phyloP scores from a whole-genome alignment of 495 filamentous ascomycete species.

The Polyplosphaeria fusca region DNA sequence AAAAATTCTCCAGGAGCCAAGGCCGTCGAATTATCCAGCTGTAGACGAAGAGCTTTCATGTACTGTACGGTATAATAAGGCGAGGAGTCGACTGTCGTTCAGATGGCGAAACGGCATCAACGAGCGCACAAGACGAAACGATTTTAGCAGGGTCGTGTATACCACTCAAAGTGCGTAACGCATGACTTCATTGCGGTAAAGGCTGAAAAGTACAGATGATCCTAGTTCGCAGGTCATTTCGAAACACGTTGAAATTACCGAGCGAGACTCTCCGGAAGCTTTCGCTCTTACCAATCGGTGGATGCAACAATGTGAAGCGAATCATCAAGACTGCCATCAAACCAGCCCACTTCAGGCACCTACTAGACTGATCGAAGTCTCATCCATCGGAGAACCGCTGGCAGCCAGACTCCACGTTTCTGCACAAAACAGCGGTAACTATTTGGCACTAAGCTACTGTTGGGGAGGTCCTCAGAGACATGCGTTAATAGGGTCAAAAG shows the following conservation, averaged over 20 bases:
- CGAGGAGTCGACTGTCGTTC: not conserved
- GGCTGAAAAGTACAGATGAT: not conserved
- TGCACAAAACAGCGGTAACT: not conserved
- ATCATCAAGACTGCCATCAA: not conserved
- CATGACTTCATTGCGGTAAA: not conserved
- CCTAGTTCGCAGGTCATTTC: not conserved
- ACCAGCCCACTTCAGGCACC: not conserved
- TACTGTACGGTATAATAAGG: not conserved
- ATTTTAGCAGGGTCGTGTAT: not conserved
- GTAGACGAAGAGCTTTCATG: not conserved
- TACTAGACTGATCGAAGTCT: not conserved
- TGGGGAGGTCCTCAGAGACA: not conserved
- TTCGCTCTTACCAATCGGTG: not conserved
- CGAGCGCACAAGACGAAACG: not conserved
- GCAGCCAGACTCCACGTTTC: not conserved
- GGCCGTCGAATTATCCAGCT: not conserved
- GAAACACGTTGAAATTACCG: not conserved
- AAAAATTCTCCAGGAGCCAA: not conserved
- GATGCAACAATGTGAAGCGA: not conserved
- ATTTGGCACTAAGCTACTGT: not conserved
- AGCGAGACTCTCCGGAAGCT: not conserved
- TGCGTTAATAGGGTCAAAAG: not conserved
- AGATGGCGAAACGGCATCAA: not conserved
- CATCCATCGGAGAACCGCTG: not conserved
- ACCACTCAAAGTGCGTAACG: not conserved